phyloP scores from a whole-genome alignment of 2,329 filamentous ascomycete species.

The Sarocladium kiliense region DNA sequence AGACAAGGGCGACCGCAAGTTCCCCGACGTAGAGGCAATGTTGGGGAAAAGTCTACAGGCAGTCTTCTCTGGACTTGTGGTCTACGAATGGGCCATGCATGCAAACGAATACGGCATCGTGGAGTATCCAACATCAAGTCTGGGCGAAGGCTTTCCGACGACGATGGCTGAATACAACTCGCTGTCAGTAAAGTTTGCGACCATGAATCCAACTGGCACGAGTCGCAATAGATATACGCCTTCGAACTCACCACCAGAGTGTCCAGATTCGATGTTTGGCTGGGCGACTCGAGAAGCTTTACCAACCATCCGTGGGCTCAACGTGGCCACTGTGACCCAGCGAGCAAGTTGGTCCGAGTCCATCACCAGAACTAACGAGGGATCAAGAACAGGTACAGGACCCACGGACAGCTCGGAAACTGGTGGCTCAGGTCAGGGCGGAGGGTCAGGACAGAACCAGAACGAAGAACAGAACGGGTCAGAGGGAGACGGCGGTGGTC shows the following conservation, averaged over 20 bases:
- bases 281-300: background rate
- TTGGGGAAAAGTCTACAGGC: background rate
- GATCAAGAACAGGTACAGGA: too few relatives aligned
- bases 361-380: too few relatives aligned
- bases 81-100: background rate
- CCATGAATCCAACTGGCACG: background rate
- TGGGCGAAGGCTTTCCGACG: background rate
- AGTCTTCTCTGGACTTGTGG: conserved; percentile 5
- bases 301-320: background rate
- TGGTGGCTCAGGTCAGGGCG: too few relatives aligned
- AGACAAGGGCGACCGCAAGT: background rate
- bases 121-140: background rate
- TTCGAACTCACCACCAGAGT: background rate
- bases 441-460: background rate
- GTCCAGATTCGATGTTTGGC: background rate
- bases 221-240: background rate
- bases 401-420: too few relatives aligned
- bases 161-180: conserved; percentile 4
- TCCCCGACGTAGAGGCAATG: conserved; percentile 4
- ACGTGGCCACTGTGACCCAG: background rate
- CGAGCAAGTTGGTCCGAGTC: background rate
- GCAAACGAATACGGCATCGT: background rate
- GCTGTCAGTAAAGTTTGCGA: background rate
- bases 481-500: background rate
- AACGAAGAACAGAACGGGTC: background rate